Base-by-base conservation (phyloP, 208 protist genomes). In the Hexamita inflata region DNA sequence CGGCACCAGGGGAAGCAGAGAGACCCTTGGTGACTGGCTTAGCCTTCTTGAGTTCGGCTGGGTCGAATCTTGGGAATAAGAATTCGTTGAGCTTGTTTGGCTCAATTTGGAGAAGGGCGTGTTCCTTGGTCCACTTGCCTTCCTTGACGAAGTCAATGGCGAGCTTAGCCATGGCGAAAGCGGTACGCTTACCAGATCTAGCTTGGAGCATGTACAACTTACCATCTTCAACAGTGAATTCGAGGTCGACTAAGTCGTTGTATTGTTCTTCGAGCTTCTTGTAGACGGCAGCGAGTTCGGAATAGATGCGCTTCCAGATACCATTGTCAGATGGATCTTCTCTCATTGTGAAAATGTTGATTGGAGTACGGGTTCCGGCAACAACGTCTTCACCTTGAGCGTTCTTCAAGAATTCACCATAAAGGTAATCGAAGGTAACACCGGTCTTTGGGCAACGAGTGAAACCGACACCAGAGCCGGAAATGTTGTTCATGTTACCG, bases 341-440 rank as follows among this genome's bases (percentile, higher is more conserved):
- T n/a, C n/a, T n/a, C 68, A 82, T 82, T 49, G 79, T 64, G 53
- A 79, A 81, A 74, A 93, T 88, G 73, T 90, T 85, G 80, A 90
- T 82, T 24, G 91, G 91, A 34, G 91, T 94, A 68, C 92, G 84
- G 66, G 94, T 93, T 65, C 92, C 92, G 60, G 91, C 89, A 28
- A 94, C 92, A 29, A 94, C 91, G 75, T 94, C 92, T 81, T 94
- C 92, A 57, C 92, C 84, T 81, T 94, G 92, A 35, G 91, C 92
- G 79, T 94, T 93, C 35, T 88, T 81, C 34, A 94, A 87, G 80
- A 89, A 94, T 82, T 94, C 92, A 61, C 92, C 92, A 79, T 92
- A 94, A 81, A 90, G n/a, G n/a, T n/a, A n/a, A n/a, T n/a, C n/a
- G n/a, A n/a, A n/a, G n/a, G n/a, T n/a, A n/a, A n/a, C n/a, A n/a